phyloP scores from a whole-genome alignment of 1,139 yeast species.

The Taphrina pruni region DNA sequence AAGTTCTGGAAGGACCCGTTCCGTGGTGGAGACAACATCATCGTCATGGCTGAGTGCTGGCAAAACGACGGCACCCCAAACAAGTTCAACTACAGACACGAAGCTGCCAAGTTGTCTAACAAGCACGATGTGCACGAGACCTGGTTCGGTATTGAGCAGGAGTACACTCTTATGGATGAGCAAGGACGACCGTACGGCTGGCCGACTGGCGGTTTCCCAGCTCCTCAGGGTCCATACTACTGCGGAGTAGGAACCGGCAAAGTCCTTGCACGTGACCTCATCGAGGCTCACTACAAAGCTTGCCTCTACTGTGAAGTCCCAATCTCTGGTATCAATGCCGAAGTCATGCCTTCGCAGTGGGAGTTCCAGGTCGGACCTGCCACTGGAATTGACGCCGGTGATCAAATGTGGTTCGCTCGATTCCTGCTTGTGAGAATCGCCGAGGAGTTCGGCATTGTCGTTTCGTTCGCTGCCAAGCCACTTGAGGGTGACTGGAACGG shows the following conservation, averaged over 20 bases:
- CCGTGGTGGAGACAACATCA: slow-evolving; percentile 95
- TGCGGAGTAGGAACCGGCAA: slow-evolving; percentile 99
- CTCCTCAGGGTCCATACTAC: slow-evolving; percentile 99
- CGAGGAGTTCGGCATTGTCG: slow-evolving; percentile 98
- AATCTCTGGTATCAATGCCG: slow-evolving; percentile 97
- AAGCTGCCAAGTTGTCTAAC: slow-evolving; percentile 92
- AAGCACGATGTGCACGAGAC: slow-evolving; percentile 84
- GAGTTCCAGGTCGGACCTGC: slow-evolving; percentile 99
- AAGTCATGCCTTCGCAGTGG: slow-evolving; percentile 99
- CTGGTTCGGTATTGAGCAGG: slow-evolving; percentile 99
- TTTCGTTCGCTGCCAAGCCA: slow-evolving; percentile 99
- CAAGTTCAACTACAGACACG: slow-evolving; percentile 97
- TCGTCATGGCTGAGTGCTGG: slow-evolving; percentile 96
- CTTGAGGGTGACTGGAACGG: slow-evolving; percentile 99
- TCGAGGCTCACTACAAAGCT: slow-evolving; percentile 99
- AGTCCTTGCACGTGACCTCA: slow-evolving; percentile 96
- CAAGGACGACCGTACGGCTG: slow-evolving; percentile 91
- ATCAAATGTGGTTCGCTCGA: slow-evolving; percentile 94
- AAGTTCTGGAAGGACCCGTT: slow-evolving; percentile 95
- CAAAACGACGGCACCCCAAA: slow-evolving; percentile 99
- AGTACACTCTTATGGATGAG: slow-evolving; percentile 93
- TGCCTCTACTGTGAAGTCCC: slow-evolving; percentile 89
- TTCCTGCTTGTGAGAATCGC: slow-evolving; percentile 92
- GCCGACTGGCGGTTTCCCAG: slow-evolving; percentile 99
- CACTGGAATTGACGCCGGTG: slow-evolving; percentile 94